Base-by-base conservation (phyloP, 2,329 filamentous ascomycete genomes). In the Cladosporium sp. region DNA sequence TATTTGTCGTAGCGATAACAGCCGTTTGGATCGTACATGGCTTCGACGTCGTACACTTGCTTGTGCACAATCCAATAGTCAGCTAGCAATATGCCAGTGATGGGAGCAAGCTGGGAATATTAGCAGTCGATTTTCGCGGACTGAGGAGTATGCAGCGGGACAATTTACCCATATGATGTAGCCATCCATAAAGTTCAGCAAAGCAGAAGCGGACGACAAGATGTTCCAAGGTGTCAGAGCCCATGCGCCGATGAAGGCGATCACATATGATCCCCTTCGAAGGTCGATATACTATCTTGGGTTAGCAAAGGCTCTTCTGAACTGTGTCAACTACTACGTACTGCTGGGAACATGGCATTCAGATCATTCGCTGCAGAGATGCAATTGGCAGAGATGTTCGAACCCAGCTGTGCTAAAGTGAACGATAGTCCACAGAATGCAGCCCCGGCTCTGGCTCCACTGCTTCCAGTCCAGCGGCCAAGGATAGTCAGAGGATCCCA, bases 151-250 rank as follows among this genome's bases (percentile, higher is more conserved):
- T 16, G 7, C 23, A 53, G 14, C 3, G 13, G 10, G 23, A 13
- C 28, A 25, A 53, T 6, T 28, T 53, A 53, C 83, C 80, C 97
- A 94, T 69, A 96, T 92, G 21, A 93, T 93, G 0, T 97, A 97
- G 1, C 93, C 90, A 0, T 91, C 95, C 0, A 97, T 86, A 75
- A 97, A 97, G 3, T 91, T 95, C 0, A 91, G 94, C 81, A 97
- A 97, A 78, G 89, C 88, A 81, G 94, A 96, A 49, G 87, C 86
- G n/a, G 83, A 82, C 1, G 85, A 88, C 11, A 96, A 85, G 0
- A 97, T 85, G 67, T 91, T 91, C 86, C 89, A 95, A 0, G 93
- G 93, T 76, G 91, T 95, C 86, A 97, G 96, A 68, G 88, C 90
- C 14, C 97, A 82, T 64, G 92, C 92, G 63, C 96, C 82, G 1